Percentiles rank a stretch among this genome's conserved stretches.
Evolutionary conservation across 257 asterid genomes (phyloP).

Genomic region (Solanum arcanum): DNA sequence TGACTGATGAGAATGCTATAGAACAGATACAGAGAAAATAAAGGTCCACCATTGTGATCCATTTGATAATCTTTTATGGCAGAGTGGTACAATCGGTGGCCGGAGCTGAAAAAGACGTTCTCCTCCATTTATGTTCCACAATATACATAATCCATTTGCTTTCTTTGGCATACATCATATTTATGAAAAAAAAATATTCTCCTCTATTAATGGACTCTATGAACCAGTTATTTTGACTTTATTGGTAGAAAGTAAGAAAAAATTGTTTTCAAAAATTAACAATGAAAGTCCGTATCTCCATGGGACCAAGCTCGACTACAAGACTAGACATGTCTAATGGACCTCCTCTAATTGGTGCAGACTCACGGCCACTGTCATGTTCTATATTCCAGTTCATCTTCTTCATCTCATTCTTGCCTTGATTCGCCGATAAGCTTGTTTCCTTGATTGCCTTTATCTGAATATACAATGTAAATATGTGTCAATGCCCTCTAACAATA

Average conservation of each 20-base stretch:
- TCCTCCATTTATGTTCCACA: not conserved
- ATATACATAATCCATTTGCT: not conserved
- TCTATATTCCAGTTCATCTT: constrained; percentile 43
- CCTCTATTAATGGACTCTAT: not conserved
- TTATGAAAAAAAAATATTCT: not conserved
- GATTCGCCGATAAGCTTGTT: constrained; percentile 74
- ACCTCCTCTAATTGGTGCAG: constrained; percentile 38
- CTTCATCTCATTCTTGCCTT: constrained; percentile 57
- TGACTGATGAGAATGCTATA: not conserved
- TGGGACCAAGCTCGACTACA: constrained; percentile 68
- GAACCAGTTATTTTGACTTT: not conserved
- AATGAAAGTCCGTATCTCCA: constrained; percentile 82
- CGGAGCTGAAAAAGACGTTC: not conserved
- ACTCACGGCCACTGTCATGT: constrained; percentile 15
- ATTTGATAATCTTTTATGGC: not conserved
- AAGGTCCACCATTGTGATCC: not conserved
- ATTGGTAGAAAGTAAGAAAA: not conserved
- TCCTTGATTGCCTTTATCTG: constrained; percentile 51
- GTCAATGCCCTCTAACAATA: not conserved
- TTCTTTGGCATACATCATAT: not conserved
- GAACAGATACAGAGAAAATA: not conserved
- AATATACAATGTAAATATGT: not conserved
- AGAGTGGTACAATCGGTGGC: not conserved
- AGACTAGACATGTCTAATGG: constrained; percentile 28
- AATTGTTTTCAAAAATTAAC: constrained; percentile 23